Conservation (phyloP, 164 flowering plant species). For the Piper longum region DNA sequence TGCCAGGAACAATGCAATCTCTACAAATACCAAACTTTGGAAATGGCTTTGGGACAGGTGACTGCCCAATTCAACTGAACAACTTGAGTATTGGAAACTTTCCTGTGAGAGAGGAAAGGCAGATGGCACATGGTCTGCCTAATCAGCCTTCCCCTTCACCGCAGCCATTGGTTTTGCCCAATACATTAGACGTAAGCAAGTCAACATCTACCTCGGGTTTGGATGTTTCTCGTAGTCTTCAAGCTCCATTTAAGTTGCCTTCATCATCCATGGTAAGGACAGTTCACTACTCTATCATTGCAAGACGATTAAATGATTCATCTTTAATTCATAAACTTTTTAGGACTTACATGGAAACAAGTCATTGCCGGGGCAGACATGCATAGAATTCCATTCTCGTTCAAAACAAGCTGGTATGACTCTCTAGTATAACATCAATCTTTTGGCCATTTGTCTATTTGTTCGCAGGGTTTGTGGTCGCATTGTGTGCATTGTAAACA, state of each 20-base stretch:
- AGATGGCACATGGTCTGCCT: neutral
- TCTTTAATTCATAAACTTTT: neutral
- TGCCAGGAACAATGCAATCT: slow-evolving; percentile 1
- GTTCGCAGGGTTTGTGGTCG: neutral
- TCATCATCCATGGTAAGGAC: neutral
- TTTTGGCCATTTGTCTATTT: neutral
- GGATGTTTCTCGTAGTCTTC: neutral
- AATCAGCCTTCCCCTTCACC: neutral
- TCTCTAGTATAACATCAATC: neutral
- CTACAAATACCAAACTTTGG: neutral
- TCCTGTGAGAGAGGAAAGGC: neutral
- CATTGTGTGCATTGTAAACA: neutral
- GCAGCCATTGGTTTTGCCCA: neutral
- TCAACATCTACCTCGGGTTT: neutral
- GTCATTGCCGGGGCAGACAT: neutral
- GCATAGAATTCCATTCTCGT: neutral
- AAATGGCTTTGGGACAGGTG: neutral
- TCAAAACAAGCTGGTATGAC: neutral
- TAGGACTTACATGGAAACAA: neutral
- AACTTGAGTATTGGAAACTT: neutral
- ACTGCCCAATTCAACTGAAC: neutral
- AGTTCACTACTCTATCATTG: neutral
- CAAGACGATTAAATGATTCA: neutral
- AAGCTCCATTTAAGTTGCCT: neutral
- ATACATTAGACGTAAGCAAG: neutral